These are phyloP conservation scores for Parachlorella kessleri DNA, from an alignment of 139 green algal species.

Conservation along the genomic window DNA sequence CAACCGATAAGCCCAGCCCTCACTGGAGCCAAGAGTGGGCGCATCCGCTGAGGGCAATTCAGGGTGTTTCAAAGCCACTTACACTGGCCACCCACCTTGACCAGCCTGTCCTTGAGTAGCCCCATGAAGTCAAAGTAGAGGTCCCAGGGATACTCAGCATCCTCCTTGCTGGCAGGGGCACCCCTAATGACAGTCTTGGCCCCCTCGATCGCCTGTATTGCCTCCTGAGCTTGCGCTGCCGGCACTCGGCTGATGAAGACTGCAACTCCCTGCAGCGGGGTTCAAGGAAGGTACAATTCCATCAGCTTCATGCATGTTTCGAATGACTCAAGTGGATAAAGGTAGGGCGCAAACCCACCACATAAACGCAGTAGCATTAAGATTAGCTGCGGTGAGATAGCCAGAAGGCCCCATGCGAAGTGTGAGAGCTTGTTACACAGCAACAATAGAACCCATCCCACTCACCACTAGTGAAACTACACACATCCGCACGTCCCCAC, in stretches of 20 bases:
- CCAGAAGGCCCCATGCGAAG: too few relatives aligned
- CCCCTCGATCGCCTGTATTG: conserved; percentile 1
- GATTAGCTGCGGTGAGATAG: too few relatives aligned
- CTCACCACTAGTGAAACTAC: background rate
- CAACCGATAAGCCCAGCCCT: too few relatives aligned
- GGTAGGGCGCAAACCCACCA: background rate
- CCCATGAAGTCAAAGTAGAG: conserved; percentile 39
- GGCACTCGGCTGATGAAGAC: conserved; percentile 33
- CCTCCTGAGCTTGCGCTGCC: background rate
- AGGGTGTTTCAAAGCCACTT: background rate
- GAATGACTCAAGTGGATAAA: background rate
- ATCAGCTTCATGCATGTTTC: background rate
- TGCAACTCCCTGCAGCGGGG: conserved; percentile 9
- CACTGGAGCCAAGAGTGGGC: too few relatives aligned
- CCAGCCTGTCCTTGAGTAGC: conserved; percentile 13
- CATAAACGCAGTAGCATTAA: background rate
- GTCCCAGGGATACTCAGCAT: background rate
- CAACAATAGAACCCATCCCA: background rate
- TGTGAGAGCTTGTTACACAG: background rate
- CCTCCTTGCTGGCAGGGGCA: conserved; percentile 2
- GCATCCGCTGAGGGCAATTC: too few relatives aligned
- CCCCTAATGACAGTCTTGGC: background rate
- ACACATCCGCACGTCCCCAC: background rate
- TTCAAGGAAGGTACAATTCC: background rate
- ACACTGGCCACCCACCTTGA: conserved; percentile 20